Base-by-base conservation (phyloP, 495 filamentous ascomycete genomes). In the Trichocladium uniseriatum region DNA sequence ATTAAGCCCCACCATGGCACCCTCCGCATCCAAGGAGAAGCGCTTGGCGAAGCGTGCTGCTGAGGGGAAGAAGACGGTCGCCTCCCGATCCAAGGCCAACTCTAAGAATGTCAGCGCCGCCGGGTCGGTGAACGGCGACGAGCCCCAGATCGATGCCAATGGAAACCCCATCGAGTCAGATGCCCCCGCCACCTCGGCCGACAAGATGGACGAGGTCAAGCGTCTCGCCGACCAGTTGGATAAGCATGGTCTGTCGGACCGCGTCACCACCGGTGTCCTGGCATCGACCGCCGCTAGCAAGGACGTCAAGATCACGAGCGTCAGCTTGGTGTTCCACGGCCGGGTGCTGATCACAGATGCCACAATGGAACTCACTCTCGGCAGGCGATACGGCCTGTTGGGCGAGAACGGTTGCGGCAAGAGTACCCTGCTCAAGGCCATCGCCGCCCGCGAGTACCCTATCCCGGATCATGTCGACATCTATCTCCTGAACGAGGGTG, bases 371-470 rank as follows among this genome's bases (percentile, higher is more conserved):
- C 77, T 99, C 58, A 95, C 87, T 63, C 89, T 89, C 63, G 86
- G 85, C 48, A 86, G 91, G 55, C 81, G 92, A 44, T 99, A 99
- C 66, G 92, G 92, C 64, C 73, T 99, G 44, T 72, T 99, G 48
- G 92, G 92, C 60, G 92, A 99, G 77, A 99, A 99, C 81, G 92
- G 92, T 43, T 99, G 92, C 62, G 92, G 92, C 62, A 99, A 99
- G 74, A 95, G 89, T 54, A 99, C 92, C 10, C 69, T 97, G 0
- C 78, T 99, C 58, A 97, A 96, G 77, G 82, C 92, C 49, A 94
- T 99, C 68, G 84, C 83, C 59, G 80, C 80, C 58, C 86, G 94
- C 64, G 92, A 99, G 69, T 99, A 80, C 64, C 92, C 92, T 27
- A 84, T 99, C 58, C 92, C 92, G 40, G 89, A 96, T 4, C 91